Evolutionary conservation across 352 stramenopile genomes (phyloP).

Genomic region (Globisporangium spiculum): DNA sequence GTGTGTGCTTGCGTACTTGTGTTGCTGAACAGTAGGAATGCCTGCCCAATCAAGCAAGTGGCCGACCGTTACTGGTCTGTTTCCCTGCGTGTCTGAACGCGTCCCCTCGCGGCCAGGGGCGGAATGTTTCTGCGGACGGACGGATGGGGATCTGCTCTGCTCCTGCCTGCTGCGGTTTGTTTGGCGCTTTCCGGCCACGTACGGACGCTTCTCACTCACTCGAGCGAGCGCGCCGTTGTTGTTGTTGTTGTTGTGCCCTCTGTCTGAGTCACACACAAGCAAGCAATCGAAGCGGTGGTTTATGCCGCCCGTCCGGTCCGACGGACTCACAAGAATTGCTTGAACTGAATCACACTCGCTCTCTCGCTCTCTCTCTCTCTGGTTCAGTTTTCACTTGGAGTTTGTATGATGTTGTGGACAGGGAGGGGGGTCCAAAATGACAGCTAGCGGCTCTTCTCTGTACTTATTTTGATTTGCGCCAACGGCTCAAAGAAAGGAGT

Average conservation of each 20-base stretch:
- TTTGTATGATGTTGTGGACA: background rate
- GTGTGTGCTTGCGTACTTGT: background rate
- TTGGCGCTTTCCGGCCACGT: conserved; percentile 3
- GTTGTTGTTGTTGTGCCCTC: background rate
- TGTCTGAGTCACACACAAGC: conserved; percentile 4
- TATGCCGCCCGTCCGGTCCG: background rate
- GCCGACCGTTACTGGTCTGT: background rate
- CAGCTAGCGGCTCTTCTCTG: background rate
- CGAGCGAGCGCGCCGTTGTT: conserved; percentile 7
- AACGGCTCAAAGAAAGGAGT: background rate
- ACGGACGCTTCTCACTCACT: conserved; percentile 2
- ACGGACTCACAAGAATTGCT: background rate
- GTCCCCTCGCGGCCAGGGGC: conserved; percentile 1
- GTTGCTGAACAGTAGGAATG: background rate
- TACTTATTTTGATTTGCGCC: background rate
- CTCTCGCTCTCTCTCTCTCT: background rate
- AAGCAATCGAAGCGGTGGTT: background rate
- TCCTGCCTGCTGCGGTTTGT: background rate
- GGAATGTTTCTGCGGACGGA: conserved; percentile 9
- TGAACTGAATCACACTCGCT: background rate
- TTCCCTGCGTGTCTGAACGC: background rate
- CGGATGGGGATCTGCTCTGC: background rate
- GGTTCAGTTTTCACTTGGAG: background rate
- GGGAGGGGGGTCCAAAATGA: background rate
- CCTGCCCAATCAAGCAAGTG: background rate